Percentiles rank a stretch among this genome's conserved stretches.
Conservation (phyloP, 2,329 filamentous ascomycete genomes). For the Pleoardoris graminearum region DNA sequence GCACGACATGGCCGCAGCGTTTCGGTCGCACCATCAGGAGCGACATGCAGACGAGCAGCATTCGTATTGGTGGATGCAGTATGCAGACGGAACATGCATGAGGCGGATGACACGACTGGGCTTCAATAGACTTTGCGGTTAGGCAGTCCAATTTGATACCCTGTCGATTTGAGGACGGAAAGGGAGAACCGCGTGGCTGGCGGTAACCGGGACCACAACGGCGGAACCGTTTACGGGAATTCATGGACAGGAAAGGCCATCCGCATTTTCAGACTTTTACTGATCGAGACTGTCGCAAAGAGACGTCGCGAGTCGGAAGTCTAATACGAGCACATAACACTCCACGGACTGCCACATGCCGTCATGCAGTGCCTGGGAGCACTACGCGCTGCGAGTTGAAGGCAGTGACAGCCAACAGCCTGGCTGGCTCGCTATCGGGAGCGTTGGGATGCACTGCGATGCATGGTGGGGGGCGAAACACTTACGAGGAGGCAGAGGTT, state of each 20-base stretch:
- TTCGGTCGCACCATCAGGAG: slow-evolving; percentile 1
- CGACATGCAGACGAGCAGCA: slow-evolving; percentile 4
- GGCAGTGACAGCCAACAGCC: neutral
- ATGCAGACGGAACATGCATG: slow-evolving; percentile 3
- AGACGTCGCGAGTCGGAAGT: no score
- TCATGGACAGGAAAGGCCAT: neutral
- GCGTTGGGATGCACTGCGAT: neutral
- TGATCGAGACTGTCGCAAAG: no score
- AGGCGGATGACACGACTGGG: slow-evolving; percentile 12
- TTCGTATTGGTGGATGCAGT: slow-evolving; percentile 25
- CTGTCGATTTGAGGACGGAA: slow-evolving; percentile 6
- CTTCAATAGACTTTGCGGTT: slow-evolving; percentile 19
- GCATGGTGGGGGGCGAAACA: neutral
- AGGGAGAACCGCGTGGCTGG: slow-evolving; percentile 12
- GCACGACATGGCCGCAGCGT: neutral
- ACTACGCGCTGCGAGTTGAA: no score
- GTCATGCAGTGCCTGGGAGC: no score
- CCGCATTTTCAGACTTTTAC: no score
- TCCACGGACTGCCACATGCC: no score
- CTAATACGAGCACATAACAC: no score
- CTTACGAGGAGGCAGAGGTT: slow-evolving; percentile 1
- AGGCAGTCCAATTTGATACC: slow-evolving; percentile 17
- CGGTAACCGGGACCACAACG: slow-evolving; percentile 9
- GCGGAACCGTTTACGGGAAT: slow-evolving; percentile 1
- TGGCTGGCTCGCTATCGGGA: neutral